phyloP scores from a whole-genome alignment of 495 filamentous ascomycete genomes.

The Podospora fimiseda region DNA sequence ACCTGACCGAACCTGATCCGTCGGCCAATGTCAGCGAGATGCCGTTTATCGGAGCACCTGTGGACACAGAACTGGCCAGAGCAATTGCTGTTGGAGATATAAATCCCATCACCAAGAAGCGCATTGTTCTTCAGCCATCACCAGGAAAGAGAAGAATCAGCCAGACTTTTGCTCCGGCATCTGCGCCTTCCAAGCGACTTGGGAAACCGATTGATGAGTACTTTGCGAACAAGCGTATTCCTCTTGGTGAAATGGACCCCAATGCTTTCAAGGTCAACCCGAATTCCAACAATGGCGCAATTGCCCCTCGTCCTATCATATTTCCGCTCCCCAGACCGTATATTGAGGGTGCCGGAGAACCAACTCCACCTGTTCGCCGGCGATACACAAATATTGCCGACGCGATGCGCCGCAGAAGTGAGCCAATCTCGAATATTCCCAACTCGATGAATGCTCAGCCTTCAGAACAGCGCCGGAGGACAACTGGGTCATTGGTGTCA shows the following conservation, averaged over 20 bases:
- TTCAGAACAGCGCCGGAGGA: slow-evolving; percentile 31
- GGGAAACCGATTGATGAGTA: slow-evolving; percentile 69
- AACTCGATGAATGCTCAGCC: slow-evolving; percentile 11
- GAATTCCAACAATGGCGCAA: slow-evolving; percentile 8
- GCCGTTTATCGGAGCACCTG: slow-evolving; percentile 69
- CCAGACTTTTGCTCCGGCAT: slow-evolving; percentile 19
- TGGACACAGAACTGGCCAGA: slow-evolving; percentile 61
- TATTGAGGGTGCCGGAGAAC: slow-evolving; percentile 23
- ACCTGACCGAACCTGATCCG: slow-evolving; percentile 57
- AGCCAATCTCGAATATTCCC: slow-evolving; percentile 36
- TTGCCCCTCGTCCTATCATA: slow-evolving; percentile 33
- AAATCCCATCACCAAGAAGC: slow-evolving; percentile 80
- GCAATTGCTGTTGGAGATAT: slow-evolving; percentile 79
- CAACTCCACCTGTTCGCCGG: slow-evolving; percentile 17
- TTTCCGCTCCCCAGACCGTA: slow-evolving; percentile 46
- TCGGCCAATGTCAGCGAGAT: slow-evolving; percentile 58
- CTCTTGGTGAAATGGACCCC: slow-evolving; percentile 78
- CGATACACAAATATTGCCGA: slow-evolving; percentile 18
- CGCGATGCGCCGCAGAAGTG: slow-evolving; percentile 32
- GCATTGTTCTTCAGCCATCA: slow-evolving; percentile 43
- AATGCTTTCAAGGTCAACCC: slow-evolving; percentile 59
- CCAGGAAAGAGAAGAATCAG: slow-evolving; percentile 38
- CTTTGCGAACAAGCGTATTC: slow-evolving; percentile 66
- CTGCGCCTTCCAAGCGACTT: slow-evolving; percentile 32
- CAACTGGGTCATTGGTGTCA: slow-evolving; percentile 18